Evolutionary conservation across 2,329 filamentous ascomycete species (phyloP).

Genomic region (Aspergillus brasiliensis): DNA sequence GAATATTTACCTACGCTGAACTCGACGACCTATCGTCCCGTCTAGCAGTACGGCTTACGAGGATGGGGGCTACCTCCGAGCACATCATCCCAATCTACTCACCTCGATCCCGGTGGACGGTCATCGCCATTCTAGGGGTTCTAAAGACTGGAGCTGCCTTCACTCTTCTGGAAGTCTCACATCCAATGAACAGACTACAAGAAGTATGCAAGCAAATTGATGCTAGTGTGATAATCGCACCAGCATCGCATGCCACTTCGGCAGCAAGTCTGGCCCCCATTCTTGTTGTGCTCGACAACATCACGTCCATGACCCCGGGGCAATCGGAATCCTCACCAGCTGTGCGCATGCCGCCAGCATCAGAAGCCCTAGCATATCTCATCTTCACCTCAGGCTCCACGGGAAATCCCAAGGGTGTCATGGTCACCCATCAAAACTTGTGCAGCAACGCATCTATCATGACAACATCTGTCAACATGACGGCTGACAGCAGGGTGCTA

Average conservation of each 20-base stretch:
- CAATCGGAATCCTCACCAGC: not conserved
- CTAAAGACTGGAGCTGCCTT: not conserved
- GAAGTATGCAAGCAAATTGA: not conserved
- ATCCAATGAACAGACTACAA: not conserved
- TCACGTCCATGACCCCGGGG: not conserved
- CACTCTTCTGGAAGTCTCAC: not conserved
- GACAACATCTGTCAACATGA: not conserved
- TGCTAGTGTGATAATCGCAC: not conserved
- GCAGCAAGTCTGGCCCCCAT: not conserved
- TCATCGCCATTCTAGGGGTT: not conserved
- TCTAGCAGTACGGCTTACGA: not conserved
- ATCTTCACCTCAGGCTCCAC: not conserved
- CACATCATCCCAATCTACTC: not conserved
- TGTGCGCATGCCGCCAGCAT: not conserved
- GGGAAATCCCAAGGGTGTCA: not conserved
- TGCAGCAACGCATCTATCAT: not conserved
- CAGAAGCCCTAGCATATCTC: not conserved
- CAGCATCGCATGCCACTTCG: not conserved
- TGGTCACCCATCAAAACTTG: not conserved
- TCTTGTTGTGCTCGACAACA: not conserved
- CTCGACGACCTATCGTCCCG: constrained; percentile 13
- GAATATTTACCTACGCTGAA: constrained; percentile 4
- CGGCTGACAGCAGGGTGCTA: not conserved
- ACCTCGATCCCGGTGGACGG: not conserved
- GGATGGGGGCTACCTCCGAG: not conserved